Evolutionary conservation across 1,284 basidiomycete species (phyloP).

Genomic region (Malassezia furfur): DNA sequence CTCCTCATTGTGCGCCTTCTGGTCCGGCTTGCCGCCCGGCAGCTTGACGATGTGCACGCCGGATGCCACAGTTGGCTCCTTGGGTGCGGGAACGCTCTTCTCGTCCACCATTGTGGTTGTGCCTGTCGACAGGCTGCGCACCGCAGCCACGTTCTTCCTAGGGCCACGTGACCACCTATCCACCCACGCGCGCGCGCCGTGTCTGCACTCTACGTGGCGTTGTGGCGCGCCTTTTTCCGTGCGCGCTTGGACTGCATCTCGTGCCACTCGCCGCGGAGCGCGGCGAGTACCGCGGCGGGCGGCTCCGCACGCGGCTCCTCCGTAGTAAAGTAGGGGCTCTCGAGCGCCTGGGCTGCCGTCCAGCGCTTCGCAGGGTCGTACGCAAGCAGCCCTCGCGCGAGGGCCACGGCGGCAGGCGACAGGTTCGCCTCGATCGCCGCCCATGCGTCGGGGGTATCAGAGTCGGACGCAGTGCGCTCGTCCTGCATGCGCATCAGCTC

Average conservation of each 20-base stretch:
- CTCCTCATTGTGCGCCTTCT: slow-evolving; percentile 33
- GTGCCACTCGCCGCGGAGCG: slow-evolving; percentile 84
- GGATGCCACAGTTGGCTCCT: background rate
- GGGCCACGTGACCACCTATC: background rate
- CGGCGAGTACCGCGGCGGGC: slow-evolving; percentile 60
- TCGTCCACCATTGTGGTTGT: slow-evolving; percentile 1
- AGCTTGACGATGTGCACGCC: slow-evolving; percentile 38
- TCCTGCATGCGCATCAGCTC: slow-evolving; percentile 56
- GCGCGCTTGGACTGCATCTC: slow-evolving; percentile 59
- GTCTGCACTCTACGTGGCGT: background rate
- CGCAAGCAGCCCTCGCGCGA: slow-evolving; percentile 70
- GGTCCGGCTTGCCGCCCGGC: slow-evolving; percentile 42
- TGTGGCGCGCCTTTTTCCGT: slow-evolving; percentile 20
- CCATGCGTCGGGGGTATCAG: slow-evolving; percentile 55
- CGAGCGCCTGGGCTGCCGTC: slow-evolving; percentile 69
- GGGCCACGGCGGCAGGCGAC: slow-evolving; percentile 60
- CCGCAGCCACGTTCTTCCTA: background rate
- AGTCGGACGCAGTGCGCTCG: background rate
- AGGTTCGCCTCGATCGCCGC: slow-evolving; percentile 19
- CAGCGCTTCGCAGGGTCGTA: slow-evolving; percentile 73
- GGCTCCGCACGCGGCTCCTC: slow-evolving; percentile 66
- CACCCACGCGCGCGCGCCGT: background rate
- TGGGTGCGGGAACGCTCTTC: background rate
- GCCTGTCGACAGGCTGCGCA: background rate
- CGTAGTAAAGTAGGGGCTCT: slow-evolving; percentile 68